A percentile compares a stretch with the other conserved stretches of the same genome.
Conservation (phyloP, 257 asterid genomes). For the Verbena officinalis region DNA sequence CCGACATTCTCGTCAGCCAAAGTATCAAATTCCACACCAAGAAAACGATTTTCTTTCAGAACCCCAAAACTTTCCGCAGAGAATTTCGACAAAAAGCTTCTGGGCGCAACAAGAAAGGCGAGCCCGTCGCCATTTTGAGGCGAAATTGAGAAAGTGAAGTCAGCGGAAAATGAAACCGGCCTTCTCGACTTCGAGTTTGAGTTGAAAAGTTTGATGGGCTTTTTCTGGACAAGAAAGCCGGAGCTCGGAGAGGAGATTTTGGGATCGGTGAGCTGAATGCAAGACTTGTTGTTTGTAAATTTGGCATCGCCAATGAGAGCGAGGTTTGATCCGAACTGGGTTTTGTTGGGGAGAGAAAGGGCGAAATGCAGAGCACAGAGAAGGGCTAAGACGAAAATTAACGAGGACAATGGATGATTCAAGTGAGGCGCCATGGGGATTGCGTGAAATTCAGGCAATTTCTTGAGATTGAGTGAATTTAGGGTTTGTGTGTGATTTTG, state of each 20-base stretch:
- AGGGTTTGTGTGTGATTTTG: slow-evolving; percentile 30
- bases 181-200: slow-evolving; percentile 34
- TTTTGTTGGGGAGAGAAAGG: slow-evolving; percentile 43
- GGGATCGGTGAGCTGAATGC: slow-evolving; percentile 61
- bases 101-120: slow-evolving; percentile 59
- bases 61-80: slow-evolving; percentile 49
- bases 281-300: slow-evolving; percentile 28
- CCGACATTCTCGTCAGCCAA: slow-evolving; percentile 43
- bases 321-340: slow-evolving; percentile 52
- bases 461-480: slow-evolving; percentile 16
- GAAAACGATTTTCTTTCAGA: slow-evolving; percentile 41
- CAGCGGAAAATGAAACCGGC: slow-evolving; percentile 68
- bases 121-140: slow-evolving; percentile 63
- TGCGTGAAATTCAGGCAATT: slow-evolving; percentile 25
- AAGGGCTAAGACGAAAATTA: slow-evolving; percentile 36
- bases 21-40: slow-evolving; percentile 70
- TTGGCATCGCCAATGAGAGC: slow-evolving; percentile 66
- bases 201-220: slow-evolving; percentile 52
- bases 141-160: slow-evolving; percentile 72
- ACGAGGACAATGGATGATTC: slow-evolving; percentile 16
- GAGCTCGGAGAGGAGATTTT: slow-evolving; percentile 47
- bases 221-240: slow-evolving; percentile 60
- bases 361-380: slow-evolving; percentile 38
- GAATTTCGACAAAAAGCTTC: slow-evolving; percentile 37
- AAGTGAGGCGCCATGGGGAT: slow-evolving; percentile 6